Percentiles rank a stretch among this genome's conserved stretches.
phyloP scores from a whole-genome alignment of 805 yeast genomes.

The Pichia paraexigua region DNA sequence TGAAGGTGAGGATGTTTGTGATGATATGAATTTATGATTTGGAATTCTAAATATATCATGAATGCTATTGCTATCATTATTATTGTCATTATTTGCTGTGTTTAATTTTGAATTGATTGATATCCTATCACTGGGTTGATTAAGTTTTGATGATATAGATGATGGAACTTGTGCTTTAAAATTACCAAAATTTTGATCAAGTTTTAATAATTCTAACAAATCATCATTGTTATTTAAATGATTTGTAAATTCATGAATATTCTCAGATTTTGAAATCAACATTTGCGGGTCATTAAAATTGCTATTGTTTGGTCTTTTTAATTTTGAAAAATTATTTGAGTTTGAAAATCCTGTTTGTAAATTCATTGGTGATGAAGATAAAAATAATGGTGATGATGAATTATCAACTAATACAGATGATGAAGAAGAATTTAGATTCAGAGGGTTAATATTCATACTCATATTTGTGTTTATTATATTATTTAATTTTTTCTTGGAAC shows the following conservation, averaged over 20 bases:
- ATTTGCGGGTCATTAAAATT: neutral
- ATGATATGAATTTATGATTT: neutral
- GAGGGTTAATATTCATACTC: neutral
- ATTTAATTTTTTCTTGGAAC: neutral
- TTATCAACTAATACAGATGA: neutral
- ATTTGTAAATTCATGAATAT: neutral
- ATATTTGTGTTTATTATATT: neutral
- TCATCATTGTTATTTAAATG: neutral
- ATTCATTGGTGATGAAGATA: conserved; percentile 7
- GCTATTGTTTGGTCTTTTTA: neutral
- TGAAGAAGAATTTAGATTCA: neutral
- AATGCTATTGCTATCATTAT: neutral
- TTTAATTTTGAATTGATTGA: neutral
- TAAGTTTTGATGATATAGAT: neutral
- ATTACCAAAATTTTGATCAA: neutral
- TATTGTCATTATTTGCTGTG: neutral
- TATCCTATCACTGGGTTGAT: neutral
- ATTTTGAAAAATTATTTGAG: neutral
- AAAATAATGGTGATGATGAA: conserved; percentile 8
- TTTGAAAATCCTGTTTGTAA: conserved; percentile 1
- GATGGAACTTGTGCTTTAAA: neutral
- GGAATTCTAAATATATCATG: conserved; percentile 6
- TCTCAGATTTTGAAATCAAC: neutral
- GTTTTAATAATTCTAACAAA: neutral
- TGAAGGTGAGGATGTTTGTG: neutral